These are phyloP conservation scores for Rhodotorula sp. DNA, from an alignment of 1,284 basidiomycete species.

Conservation along the genomic window DNA sequence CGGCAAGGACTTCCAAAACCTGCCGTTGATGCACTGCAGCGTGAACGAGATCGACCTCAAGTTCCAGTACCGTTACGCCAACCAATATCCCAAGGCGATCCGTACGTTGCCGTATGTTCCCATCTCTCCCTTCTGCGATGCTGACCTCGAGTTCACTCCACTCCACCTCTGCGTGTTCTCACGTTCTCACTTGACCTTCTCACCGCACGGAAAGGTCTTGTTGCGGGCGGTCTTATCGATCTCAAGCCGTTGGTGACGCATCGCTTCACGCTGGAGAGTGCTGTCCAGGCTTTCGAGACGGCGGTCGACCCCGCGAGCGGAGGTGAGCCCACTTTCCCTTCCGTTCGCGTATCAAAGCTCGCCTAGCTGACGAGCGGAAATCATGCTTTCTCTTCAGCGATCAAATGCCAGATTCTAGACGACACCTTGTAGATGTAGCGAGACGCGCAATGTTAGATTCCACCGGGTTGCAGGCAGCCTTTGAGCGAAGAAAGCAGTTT, in stretches of 20 bases:
- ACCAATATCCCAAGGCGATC: constrained; percentile 31
- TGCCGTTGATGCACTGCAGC: constrained; percentile 42
- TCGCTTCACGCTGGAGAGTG: constrained; percentile 70
- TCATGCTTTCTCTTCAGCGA: background rate
- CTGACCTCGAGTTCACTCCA: background rate
- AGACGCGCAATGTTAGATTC: too few relatives aligned
- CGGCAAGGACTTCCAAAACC: constrained; percentile 50
- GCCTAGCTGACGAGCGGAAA: background rate
- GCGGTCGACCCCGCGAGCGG: constrained; percentile 61
- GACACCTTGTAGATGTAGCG: background rate
- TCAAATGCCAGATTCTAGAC: constrained; percentile 4
- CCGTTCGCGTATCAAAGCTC: background rate
- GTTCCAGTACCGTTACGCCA: constrained; percentile 39
- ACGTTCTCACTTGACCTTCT: background rate
- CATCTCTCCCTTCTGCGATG: background rate
- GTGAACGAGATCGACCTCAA: constrained; percentile 58
- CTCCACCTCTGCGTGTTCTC: background rate
- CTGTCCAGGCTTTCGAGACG: constrained; percentile 74
- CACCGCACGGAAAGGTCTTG: constrained; percentile 54
- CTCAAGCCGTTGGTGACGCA: constrained; percentile 86
- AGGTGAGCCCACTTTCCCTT: background rate
- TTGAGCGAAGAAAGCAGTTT: too few relatives aligned
- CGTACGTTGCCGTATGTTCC: background rate
- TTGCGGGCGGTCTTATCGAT: constrained; percentile 73
- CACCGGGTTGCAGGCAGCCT: too few relatives aligned